These are phyloP conservation scores for Xylaria sp. DNA, from an alignment of 2,329 filamentous ascomycete species.

Conservation along the genomic window DNA sequence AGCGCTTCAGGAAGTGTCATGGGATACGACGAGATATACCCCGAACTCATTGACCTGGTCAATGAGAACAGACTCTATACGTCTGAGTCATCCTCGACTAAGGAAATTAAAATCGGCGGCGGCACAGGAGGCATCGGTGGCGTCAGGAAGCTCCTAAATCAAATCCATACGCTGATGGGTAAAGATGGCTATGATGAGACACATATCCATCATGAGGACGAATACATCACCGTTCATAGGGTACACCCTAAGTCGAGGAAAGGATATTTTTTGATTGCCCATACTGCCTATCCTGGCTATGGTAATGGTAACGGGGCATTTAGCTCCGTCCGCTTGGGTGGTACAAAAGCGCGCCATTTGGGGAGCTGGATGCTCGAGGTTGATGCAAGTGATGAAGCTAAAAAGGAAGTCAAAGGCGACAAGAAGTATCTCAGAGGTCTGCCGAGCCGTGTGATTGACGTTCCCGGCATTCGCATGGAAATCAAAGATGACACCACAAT, in stretches of 20 bases:
- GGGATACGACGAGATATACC: slow-evolving; percentile 98
- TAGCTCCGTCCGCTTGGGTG: slow-evolving; percentile 80
- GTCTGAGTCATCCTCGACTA: slow-evolving; percentile 74
- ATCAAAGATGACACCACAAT: slow-evolving; percentile 77
- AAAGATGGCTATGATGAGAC: slow-evolving; percentile 94
- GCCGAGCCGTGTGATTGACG: slow-evolving; percentile 81
- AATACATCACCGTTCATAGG: slow-evolving; percentile 96
- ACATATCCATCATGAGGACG: slow-evolving; percentile 94
- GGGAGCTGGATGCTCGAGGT: slow-evolving; percentile 95
- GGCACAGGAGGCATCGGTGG: slow-evolving; percentile 88
- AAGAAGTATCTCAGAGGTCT: slow-evolving; percentile 79
- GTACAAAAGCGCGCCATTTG: slow-evolving; percentile 85
- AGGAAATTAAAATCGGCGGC: slow-evolving; percentile 71
- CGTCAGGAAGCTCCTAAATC: slow-evolving; percentile 92
- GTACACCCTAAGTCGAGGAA: slow-evolving; percentile 93
- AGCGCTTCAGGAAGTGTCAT: slow-evolving; percentile 96
- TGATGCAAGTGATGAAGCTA: slow-evolving; percentile 78
- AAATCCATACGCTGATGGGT: slow-evolving; percentile 95
- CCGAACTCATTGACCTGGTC: slow-evolving; percentile 91
- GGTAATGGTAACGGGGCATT: slow-evolving; percentile 85
- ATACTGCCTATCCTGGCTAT: slow-evolving; percentile 94
- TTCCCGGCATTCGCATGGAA: slow-evolving; percentile 79
- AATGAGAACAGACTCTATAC: slow-evolving; percentile 87
- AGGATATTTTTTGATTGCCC: slow-evolving; percentile 94
- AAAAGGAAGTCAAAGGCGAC: slow-evolving; percentile 73